Percentiles rank a stretch among this genome's conserved stretches.
These are phyloP conservation scores for Populus hybrid DNA, from an alignment of 441 rosid genomes.

Conservation along the genomic window DNA sequence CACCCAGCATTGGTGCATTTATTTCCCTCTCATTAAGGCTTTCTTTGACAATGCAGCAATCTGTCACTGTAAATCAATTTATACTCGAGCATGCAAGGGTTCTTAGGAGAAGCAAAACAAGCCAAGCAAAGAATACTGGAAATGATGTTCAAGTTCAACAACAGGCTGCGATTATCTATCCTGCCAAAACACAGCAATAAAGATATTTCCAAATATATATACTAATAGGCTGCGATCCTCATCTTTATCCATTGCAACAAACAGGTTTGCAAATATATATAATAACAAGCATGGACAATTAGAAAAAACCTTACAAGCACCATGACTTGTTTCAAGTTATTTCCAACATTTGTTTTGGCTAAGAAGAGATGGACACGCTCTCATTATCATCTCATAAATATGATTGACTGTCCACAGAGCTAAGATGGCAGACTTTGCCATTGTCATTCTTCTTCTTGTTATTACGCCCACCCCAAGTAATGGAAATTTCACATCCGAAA, in stretches of 20 bases:
- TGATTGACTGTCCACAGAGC: slow-evolving; percentile 42
- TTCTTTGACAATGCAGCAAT: not conserved
- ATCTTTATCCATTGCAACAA: not conserved
- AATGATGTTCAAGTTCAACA: not conserved
- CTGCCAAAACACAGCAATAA: not conserved
- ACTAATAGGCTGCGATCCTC: too few species aligned
- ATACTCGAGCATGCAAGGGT: not conserved
- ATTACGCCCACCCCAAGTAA: slow-evolving; percentile 63
- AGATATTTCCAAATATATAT: not conserved
- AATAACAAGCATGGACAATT: not conserved
- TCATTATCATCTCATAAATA: slow-evolving; percentile 6
- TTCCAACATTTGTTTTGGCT: not conserved
- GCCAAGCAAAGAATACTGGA: not conserved
- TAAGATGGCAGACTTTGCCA: slow-evolving; percentile 47
- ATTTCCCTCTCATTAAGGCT: not conserved
- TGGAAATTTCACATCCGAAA: slow-evolving; percentile 75
- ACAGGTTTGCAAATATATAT: not conserved
- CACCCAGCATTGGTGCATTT: not conserved
- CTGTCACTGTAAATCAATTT: not conserved
- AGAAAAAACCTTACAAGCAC: not conserved
- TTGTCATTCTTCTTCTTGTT: slow-evolving; percentile 28
- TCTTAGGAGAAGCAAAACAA: not conserved
- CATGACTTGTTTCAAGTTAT: not conserved
- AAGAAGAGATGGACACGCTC: not conserved
- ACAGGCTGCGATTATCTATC: not conserved